These are phyloP conservation scores for Dendryphion nanum DNA, from an alignment of 2,329 filamentous ascomycete species.

Conservation along the genomic window DNA sequence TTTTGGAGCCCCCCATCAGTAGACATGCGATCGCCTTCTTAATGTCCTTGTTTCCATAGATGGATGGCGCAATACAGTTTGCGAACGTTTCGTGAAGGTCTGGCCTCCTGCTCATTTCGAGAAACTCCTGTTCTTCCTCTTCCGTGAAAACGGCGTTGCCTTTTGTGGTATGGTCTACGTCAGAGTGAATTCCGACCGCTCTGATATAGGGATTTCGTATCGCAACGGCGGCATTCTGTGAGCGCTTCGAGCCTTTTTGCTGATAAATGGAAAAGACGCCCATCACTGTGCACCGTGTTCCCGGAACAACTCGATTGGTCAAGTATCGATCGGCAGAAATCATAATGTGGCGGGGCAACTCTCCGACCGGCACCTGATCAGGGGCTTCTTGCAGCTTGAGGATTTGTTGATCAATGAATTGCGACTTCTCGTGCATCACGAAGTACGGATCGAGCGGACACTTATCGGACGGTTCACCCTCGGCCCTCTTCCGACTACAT, in stretches of 20 bases:
- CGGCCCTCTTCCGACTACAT: constrained; percentile 65
- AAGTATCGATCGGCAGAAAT: constrained; percentile 96
- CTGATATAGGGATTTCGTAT: constrained; percentile 94
- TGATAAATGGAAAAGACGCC: constrained; percentile 98
- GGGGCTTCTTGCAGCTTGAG: constrained; percentile 97
- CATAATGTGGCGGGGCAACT: constrained; percentile 89
- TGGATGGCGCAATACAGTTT: constrained; percentile 92
- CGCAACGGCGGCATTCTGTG: constrained; percentile 76
- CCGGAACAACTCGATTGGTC: constrained; percentile 92
- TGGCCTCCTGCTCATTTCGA: constrained; percentile 83
- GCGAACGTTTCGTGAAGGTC: constrained; percentile 92
- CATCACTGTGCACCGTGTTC: constrained; percentile 91
- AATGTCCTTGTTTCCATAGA: constrained; percentile 94
- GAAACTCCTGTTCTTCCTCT: constrained; percentile 95
- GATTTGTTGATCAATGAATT: constrained; percentile 96
- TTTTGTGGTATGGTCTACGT: constrained; percentile 85
- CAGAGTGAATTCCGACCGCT: constrained; percentile 87
- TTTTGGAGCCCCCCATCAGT: constrained; percentile 92
- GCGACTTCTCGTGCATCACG: constrained; percentile 88
- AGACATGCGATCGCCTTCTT: constrained; percentile 97
- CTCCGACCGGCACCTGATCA: constrained; percentile 95
- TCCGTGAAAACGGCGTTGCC: constrained; percentile 83
- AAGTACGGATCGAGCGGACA: constrained; percentile 96
- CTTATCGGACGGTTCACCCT: constrained; percentile 67
- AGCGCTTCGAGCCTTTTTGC: constrained; percentile 79